Evolutionary conservation across 768 basidiomycete species (phyloP), one percentile per base, ranked within the genome.

Genomic region (Filobasidium wieringae): DNA sequence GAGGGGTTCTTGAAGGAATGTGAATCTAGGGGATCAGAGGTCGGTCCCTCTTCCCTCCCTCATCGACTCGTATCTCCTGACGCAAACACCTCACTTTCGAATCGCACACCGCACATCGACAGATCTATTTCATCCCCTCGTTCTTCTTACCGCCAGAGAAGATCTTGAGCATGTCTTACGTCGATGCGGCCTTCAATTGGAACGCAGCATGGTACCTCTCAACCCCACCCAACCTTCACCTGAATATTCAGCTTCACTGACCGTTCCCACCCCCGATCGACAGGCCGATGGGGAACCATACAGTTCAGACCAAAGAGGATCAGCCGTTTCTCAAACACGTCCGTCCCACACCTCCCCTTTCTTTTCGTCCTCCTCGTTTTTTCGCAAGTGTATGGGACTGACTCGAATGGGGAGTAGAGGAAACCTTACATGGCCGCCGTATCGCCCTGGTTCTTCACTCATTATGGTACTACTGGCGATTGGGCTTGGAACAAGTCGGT

Each of bases 361-460:
- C 19, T 3, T 49, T 49, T 49, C 4, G 45, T 6, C 11, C 36
- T n/a, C 36, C n/a, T n/a, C n/a, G n/a, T n/a, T n/a, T n/a, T n/a
- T n/a, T n/a, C n/a, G n/a, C n/a, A n/a, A n/a, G n/a, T n/a, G n/a
- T n/a, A n/a, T n/a, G n/a, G n/a, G n/a, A n/a, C 12, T 17, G 12
- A 15, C 7, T 36, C 36, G 12, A 31, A 14, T 31, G 15, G 47
- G 32, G 27, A n/a, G 7, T 55, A 66, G 64, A 36, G 40, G 7
- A 72, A 71, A 51, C 68, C 71, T 12, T 75, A 73, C 52, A 75
- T 75, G 74, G 69, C 70, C 1, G 66, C 74, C 11, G 63, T 72
- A 11, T 68, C 66, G 4, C 74, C 74, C 1, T 61, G 68, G 47
- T 74, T 75, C 61, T 72, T 64, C 54, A 74, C 74, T 3, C 74